Conservation (phyloP, 2,329 filamentous ascomycete species). For the Apiospora marii region DNA sequence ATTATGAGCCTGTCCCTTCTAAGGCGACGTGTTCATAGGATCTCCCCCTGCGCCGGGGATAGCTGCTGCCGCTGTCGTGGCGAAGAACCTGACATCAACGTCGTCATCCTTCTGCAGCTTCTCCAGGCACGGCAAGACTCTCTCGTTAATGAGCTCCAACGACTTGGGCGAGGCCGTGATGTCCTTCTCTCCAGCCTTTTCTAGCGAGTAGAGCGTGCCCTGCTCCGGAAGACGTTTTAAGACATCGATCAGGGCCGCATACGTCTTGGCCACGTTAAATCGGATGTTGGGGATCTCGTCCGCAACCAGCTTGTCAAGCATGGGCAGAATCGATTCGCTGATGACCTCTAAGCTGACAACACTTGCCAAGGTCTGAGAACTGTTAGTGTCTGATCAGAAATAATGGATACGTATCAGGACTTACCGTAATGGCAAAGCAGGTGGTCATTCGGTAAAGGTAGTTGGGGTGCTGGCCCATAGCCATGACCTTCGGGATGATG, state of each 20-base stretch:
- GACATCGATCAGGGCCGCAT: conserved; percentile 87
- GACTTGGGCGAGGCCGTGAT: conserved; percentile 73
- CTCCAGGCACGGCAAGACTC: conserved; percentile 87
- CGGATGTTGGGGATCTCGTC: conserved; percentile 99
- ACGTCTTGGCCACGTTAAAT: conserved; percentile 99
- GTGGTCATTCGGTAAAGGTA: conserved; percentile 99
- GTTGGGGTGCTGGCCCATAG: conserved; percentile 97
- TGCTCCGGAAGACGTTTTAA: conserved; percentile 89
- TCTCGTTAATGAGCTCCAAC: conserved; percentile 82
- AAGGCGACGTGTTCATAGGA: conserved; percentile 72
- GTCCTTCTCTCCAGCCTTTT: conserved; percentile 73
- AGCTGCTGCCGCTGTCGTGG: conserved; percentile 81
- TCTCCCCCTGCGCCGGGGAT: conserved; percentile 60
- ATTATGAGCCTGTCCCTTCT: conserved; percentile 49
- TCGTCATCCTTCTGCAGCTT: conserved; percentile 98
- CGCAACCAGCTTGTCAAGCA: conserved; percentile 90
- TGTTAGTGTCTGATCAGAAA: conserved; percentile 28
- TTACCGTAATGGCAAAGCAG: conserved; percentile 98
- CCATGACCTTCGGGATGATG: conserved; percentile 98
- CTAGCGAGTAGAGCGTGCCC: conserved; percentile 83
- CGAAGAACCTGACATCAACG: conserved; percentile 98
- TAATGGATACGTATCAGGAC: conserved; percentile 46
- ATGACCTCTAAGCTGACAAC: conserved; percentile 95
- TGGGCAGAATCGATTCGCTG: conserved; percentile 89
- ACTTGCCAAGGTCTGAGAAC: conserved; percentile 81